Evolutionary conservation across 306 rosid genomes (phyloP), one percentile per base, ranked within the genome.

Genomic region (Medicago ruthenica): DNA sequence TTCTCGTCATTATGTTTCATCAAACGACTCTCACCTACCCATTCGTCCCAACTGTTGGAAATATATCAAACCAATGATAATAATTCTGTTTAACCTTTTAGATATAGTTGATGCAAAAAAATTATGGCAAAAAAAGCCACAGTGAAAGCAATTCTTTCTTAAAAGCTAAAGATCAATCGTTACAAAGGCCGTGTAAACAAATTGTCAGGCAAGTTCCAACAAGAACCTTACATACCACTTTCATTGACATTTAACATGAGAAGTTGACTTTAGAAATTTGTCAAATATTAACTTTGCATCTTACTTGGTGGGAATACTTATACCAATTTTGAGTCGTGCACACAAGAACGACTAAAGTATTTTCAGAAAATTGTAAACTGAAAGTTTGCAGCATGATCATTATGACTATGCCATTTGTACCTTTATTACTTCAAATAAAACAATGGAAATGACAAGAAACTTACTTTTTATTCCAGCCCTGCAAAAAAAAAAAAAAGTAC

Each of bases 381-480:
- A 59, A 71, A 66, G 20, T 18, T 51, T 61, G 48, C 54, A 34
- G 76, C 57, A 65, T 70, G 50, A 24, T 17, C 48, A 64, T 70
- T 27, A 34, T 4, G 37, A 60, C 18, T 3, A 12, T 60, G 62
- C 17, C 64, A 70, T 37, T 48, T 69, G 70, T 59, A 77, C 78
- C 68, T 70, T 51, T 22, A 59, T 27, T 65, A 80, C 67, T 31
- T 41, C 60, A 75, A 58, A 66, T 70, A 71, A 84, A 58, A 79
- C 67, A 71, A 50, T 50, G 6, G 59, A 57, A 86, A 82, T 14
- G 62, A 51, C 72, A 69, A 72, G 63, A 79, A 71, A 84, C 97
- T 95, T 80, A 95, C 99, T 90, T 96, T 87, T 96, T 96, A 80
- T 89, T 96, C 99, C 99, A 96, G 61, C 99, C 99, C 99, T 96